Base-by-base conservation (phyloP, 2,329 filamentous ascomycete species). In the Elsinoe fawcettii region DNA sequence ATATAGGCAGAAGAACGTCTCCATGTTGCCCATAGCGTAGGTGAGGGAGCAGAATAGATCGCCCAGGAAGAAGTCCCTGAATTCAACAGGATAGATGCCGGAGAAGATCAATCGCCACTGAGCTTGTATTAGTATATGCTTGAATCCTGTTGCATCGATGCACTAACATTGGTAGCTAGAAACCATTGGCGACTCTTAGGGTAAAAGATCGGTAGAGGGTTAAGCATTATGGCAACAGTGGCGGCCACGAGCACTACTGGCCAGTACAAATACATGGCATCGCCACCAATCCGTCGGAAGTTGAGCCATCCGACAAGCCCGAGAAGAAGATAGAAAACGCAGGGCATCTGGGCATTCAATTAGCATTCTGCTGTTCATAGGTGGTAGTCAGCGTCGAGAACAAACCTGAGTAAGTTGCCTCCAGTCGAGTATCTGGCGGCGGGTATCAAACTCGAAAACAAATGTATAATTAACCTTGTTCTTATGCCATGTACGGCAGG, bases 41-140 rank as follows among this genome's bases (percentile, higher is more conserved):
- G 91, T 95, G 57, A 95, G 77, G 2, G 93, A 97, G 72, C 92
- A 97, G 71, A 95, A 96, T 78, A 97, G 96, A 69, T 99, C 93
- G 55, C 93, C 93, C 0, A 97, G 80, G 71, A 96, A 97, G 74
- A 99, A 97, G 71, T 99, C 93, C 58, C 91, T 83, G 70, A 97
- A 99, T 69, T 97, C 92, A 51, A 99, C 93, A 1, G 90, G 90
- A 66, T 95, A 96, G 18, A 95, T 70, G 3, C 91, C 91, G 12
- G 92, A 89, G 51, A 92, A 80, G 55, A 95, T 74, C 16, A 97
- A 77, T 60, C 93, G 88, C 81, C 88, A 95, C 86, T 93, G 61
- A 7, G 9, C 59, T 30, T 54, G 18, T 12, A 11, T 1, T 5
- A 16, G 23, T 9, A 57, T 14, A 14, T 2, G 12, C 12, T 2